phyloP scores from a whole-genome alignment of 2,329 filamentous ascomycete genomes.

The Podosphaera fusca region DNA sequence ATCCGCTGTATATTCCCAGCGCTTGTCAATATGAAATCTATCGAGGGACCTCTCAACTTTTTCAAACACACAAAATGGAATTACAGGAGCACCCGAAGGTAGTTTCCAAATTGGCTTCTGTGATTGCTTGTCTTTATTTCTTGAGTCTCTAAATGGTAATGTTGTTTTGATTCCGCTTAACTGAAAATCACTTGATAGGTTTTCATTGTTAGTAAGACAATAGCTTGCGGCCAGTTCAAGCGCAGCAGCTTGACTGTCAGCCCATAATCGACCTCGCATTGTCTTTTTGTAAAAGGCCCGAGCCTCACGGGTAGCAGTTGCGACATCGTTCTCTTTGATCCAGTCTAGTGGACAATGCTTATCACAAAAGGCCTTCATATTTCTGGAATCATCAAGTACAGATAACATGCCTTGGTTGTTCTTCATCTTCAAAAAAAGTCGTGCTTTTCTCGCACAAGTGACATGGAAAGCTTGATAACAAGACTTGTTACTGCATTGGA shows the following conservation, averaged over 20 bases:
- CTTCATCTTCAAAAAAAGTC: constrained; percentile 90
- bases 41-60: constrained; percentile 64
- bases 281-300: constrained; percentile 74
- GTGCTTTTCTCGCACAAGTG: constrained; percentile 73
- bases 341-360: constrained; percentile 84
- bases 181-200: constrained; percentile 59
- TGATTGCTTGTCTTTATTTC: constrained; percentile 48
- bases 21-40: constrained; percentile 62
- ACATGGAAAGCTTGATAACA: constrained; percentile 96
- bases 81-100: constrained; percentile 82
- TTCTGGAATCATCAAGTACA: constrained; percentile 53
- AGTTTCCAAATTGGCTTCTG: constrained; percentile 66
- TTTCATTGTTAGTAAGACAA: constrained; percentile 37
- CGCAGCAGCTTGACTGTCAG: constrained; percentile 67
- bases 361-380: constrained; percentile 87
- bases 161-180: constrained; percentile 66
- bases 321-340: constrained; percentile 63
- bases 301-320: constrained; percentile 56
- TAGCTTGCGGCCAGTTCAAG: constrained; percentile 57
- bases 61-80: constrained; percentile 71
- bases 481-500: constrained; percentile 92
- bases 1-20: constrained; percentile 81
- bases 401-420: constrained; percentile 59
- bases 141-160: constrained; percentile 44
- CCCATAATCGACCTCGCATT: constrained; percentile 81